Percentiles rank a stretch among this genome's conserved stretches.
Conservation (phyloP, 305 asterid genomes). For the Euphrasia arctica region DNA sequence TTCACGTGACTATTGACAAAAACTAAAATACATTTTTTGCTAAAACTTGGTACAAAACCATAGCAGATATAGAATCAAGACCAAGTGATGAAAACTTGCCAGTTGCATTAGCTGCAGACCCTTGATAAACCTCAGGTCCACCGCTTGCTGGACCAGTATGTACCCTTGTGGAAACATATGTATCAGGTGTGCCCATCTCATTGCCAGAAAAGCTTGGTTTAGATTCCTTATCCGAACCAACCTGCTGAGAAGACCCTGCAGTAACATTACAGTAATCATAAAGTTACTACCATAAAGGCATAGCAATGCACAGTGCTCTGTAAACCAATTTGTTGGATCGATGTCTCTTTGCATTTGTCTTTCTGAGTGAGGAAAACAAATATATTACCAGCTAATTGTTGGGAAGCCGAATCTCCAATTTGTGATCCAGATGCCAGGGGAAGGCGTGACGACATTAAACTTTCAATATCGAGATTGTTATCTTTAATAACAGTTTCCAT, state of each 20-base stretch:
- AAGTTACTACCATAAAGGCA: conserved; percentile 19
- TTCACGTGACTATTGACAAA: conserved; percentile 5
- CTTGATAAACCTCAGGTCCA: conserved; percentile 70
- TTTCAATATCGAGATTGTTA: conserved; percentile 88
- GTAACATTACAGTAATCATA: conserved; percentile 27
- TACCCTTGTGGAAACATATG: conserved; percentile 54
- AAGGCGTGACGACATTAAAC: conserved; percentile 79
- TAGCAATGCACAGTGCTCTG: neutral
- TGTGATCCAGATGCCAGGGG: conserved; percentile 75
- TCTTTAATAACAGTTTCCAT: conserved; percentile 98
- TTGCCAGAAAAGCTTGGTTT: conserved; percentile 53
- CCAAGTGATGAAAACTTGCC: conserved; percentile 34
- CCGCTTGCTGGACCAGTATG: conserved; percentile 51
- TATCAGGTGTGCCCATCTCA: conserved; percentile 57
- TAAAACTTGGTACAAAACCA: neutral
- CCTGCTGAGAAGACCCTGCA: conserved; percentile 65
- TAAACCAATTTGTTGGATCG: conserved; percentile 12
- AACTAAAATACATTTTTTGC: neutral
- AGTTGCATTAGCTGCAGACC: conserved; percentile 46
- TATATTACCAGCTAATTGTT: conserved; percentile 67
- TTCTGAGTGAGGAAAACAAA: neutral
- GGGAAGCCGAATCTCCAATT: conserved; percentile 68
- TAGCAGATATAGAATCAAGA: conserved; percentile 5
- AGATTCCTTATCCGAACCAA: conserved; percentile 53
- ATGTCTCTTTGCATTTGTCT: conserved; percentile 10